Evolutionary conservation across 163 green algal species (phyloP).

Genomic region (Scenedesmus sp.): DNA sequence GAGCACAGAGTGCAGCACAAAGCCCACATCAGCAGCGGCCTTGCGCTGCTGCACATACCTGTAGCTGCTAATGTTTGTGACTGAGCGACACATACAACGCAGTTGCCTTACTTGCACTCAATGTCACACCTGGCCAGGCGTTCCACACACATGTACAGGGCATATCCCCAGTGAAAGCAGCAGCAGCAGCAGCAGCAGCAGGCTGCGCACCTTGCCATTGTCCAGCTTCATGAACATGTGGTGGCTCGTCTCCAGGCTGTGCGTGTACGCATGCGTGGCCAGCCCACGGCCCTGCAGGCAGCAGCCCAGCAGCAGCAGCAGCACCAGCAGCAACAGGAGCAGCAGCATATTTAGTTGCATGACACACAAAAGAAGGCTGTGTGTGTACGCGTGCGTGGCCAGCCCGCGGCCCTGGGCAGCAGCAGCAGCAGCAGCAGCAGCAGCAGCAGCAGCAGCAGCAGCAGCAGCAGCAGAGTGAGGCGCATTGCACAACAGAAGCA

Average conservation of each 20-base stretch:
- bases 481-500: background rate
- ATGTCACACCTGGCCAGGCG: too few relatives aligned
- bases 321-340: background rate
- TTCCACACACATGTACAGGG: background rate
- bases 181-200: background rate
- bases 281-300: constrained; percentile 83
- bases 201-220: constrained; percentile 76
- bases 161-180: background rate
- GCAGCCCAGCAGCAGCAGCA: background rate
- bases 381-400: constrained; percentile 94
- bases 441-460: background rate
- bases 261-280: constrained; percentile 96
- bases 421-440: background rate
- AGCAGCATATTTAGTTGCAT: too few relatives aligned
- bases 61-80: too few relatives aligned
- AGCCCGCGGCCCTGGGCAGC: constrained; percentile 82
- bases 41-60: too few relatives aligned
- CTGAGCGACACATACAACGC: background rate
- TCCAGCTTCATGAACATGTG: constrained; percentile 99
- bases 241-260: constrained; percentile 93
- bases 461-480: background rate
- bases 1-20: background rate
- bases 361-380: constrained; percentile 71
- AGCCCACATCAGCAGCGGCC: too few relatives aligned
- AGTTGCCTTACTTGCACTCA: constrained; percentile 52